Base-by-base conservation (phyloP, 148 eudicot genomes). In the Fallopia convolvulus region DNA sequence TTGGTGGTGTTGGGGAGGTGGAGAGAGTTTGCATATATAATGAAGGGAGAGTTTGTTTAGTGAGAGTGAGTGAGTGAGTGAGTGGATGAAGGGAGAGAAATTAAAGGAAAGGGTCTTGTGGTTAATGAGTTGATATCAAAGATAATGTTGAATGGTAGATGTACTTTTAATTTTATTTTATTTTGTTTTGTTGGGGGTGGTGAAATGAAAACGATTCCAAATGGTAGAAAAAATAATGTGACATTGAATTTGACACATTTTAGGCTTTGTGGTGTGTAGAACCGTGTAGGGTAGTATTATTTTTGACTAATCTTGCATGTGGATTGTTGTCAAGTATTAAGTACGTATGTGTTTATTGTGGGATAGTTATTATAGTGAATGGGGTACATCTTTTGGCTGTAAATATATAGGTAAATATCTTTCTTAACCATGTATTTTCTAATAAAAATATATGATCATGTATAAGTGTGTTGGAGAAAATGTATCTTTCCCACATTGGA, bases 41-140 rank as follows among this genome's bases (percentile, higher is more conserved):
- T 2, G 20, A 26, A 36, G 7, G 40, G 71, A 65, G 33, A 12
- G 41, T 8, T 66, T 1, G 13, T 56, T 58, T 58, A 21, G 30
- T 21, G 30, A 20, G 66, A 21, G 30, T 21, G 30, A 20, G 66
- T 58, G 66, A 56, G 63, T 8, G 30, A 6, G 30, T 30, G 30
- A 9, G 4, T 58, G 26, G 56, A 42, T 1, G 6, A 42, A 42
- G 4, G 13, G 68, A 61, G 2, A 2, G 36, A 15, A 12, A 14
- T 26, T 26, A 9, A 23, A 26, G 26, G 33, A 5, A 68, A 68
- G 15, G 21, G 72, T 68, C 2, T 15, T 39, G 42, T 68, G 46
- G 72, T 39, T 68, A 39, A 68, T 68, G 20, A 68, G 72, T 68
- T 68, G 46, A 68, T 36, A 68, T 68, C 72, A 68, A 33, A n/a